A percentile compares a stretch with the other conserved stretches of the same genome.
Evolutionary conservation across 2,329 filamentous ascomycete species (phyloP).

Genomic region (Podosphaera aphanis): DNA sequence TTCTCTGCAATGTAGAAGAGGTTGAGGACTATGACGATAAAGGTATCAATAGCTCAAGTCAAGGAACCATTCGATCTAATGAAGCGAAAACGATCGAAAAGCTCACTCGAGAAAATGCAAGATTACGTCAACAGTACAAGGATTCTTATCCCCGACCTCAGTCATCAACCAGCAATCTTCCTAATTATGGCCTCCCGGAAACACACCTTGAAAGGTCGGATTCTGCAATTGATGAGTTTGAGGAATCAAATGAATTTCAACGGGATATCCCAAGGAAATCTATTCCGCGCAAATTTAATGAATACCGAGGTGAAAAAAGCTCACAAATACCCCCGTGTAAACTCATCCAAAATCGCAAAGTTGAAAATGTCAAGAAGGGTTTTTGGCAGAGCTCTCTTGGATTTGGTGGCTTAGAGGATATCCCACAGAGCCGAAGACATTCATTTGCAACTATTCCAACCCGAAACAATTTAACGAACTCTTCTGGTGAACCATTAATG

Average conservation of each 20-base stretch:
- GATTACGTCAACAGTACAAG: slow-evolving; percentile 34
- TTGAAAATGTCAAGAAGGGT: slow-evolving; percentile 41
- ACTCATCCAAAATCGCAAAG: slow-evolving; percentile 34
- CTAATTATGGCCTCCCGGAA: slow-evolving; percentile 27
- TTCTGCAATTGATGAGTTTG: slow-evolving; percentile 49
- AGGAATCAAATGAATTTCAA: slow-evolving; percentile 31
- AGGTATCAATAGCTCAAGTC: slow-evolving; percentile 27
- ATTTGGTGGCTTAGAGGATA: slow-evolving; percentile 35
- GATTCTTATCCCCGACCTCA: slow-evolving; percentile 31
- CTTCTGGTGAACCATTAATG: slow-evolving; percentile 26
- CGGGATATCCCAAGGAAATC: slow-evolving; percentile 11
- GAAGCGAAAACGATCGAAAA: slow-evolving; percentile 41
- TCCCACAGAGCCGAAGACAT: slow-evolving; percentile 53
- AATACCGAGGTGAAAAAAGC: slow-evolving; percentile 14
- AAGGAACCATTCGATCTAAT: slow-evolving; percentile 27
- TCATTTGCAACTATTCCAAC: slow-evolving; percentile 52
- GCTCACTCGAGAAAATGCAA: slow-evolving; percentile 36
- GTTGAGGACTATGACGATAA: slow-evolving; percentile 38
- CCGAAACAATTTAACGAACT: slow-evolving; percentile 38
- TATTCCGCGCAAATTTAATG: slow-evolving; percentile 18
- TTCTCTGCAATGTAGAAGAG: slow-evolving; percentile 46
- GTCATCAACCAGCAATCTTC: slow-evolving; percentile 25
- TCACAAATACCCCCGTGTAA: slow-evolving; percentile 16
- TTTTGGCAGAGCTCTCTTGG: slow-evolving; percentile 51
- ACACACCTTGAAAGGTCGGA: slow-evolving; percentile 43